phyloP scores from a whole-genome alignment of 805 yeast genomes.

The Metschnikowia cerradonensis region DNA sequence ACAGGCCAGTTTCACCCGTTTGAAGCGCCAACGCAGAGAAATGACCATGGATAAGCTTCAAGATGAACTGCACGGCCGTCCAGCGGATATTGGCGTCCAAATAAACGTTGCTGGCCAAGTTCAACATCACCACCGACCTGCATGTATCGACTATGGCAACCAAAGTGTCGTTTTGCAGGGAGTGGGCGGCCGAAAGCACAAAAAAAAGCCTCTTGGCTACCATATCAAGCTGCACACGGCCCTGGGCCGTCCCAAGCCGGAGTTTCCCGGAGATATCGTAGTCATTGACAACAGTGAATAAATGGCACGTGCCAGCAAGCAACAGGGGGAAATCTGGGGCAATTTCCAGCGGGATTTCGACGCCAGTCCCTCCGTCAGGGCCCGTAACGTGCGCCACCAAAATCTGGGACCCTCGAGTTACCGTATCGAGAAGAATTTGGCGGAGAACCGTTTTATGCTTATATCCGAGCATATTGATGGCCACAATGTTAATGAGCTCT shows the following conservation, averaged over 20 bases:
- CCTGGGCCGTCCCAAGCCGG: conserved; percentile 19
- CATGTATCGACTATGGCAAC: conserved; percentile 18
- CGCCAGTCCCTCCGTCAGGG: background rate
- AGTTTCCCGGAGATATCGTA: conserved; percentile 30
- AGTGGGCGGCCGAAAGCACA: conserved; percentile 14
- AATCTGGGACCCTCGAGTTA: conserved; percentile 14
- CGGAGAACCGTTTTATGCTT: conserved; percentile 23
- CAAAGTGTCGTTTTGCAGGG: background rate
- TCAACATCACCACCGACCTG: conserved; percentile 29
- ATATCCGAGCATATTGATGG: conserved; percentile 27
- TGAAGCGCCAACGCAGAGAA: conserved; percentile 3
- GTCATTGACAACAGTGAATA: conserved; percentile 36
- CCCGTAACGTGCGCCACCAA: conserved; percentile 3
- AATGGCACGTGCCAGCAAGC: conserved; percentile 22
- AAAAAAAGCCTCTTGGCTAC: conserved; percentile 31
- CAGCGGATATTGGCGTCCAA: conserved; percentile 24
- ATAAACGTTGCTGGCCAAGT: conserved; percentile 26
- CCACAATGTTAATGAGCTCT: conserved; percentile 27
- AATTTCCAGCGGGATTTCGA: background rate
- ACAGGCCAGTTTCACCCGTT: background rate
- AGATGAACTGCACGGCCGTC: conserved; percentile 23
- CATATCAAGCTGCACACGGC: conserved; percentile 28
- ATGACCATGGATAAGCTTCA: conserved; percentile 25
- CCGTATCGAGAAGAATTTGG: conserved; percentile 14
- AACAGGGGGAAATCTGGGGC: background rate